Base-by-base conservation (phyloP, 768 basidiomycete genomes). In the Podaxis sp. region DNA sequence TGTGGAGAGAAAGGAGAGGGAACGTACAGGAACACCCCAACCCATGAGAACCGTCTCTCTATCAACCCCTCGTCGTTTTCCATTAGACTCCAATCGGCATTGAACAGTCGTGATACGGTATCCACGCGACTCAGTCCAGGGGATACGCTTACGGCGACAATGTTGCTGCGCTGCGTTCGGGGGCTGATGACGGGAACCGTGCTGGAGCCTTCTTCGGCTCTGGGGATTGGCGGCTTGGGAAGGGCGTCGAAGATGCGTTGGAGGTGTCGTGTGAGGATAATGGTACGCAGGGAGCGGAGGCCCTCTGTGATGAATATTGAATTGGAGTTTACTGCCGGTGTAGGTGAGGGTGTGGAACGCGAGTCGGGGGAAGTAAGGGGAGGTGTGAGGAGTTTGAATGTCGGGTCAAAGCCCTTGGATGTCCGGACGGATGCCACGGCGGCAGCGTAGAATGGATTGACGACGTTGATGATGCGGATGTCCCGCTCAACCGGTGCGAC, bases 391-490 rank as follows among this genome's bases (percentile, higher is more conserved):
- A 77, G 3, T 2, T 38, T 9, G 28, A 51, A 57, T 8, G 51
- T 11, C 4, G 58, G 40, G 53, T 52, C 52, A 36, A 66, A 65
- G 6, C 30, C 40, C 15, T 46, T 48, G 69, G 68, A 17, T 67
- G 65, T 39, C 64, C 61, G 52, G 67, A 71, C 24, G 71, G 76
- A 66, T 3, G 83, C 80, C 2, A 84, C 78, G 0, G 92, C 89
- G 1, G 95, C 93, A 2, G 93, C 88, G 68, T 96, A 97, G 67
- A 93, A 93, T 2, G 94, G 94, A 63, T 95, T 94, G 70, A 96
- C 83, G 44, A 95, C 80, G 61, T 87, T 88, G 71, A 98, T 79
- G 66, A 97, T 84, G n/a, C 95, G 89, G 46, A 97, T 93, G 66
- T 95, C 92, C 39, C 95, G 83, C 71, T 95, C 95, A n/a, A 83